Evolutionary conservation across 148 eudicot species (phyloP).

Genomic region (Vaccinium macrocarpon): DNA sequence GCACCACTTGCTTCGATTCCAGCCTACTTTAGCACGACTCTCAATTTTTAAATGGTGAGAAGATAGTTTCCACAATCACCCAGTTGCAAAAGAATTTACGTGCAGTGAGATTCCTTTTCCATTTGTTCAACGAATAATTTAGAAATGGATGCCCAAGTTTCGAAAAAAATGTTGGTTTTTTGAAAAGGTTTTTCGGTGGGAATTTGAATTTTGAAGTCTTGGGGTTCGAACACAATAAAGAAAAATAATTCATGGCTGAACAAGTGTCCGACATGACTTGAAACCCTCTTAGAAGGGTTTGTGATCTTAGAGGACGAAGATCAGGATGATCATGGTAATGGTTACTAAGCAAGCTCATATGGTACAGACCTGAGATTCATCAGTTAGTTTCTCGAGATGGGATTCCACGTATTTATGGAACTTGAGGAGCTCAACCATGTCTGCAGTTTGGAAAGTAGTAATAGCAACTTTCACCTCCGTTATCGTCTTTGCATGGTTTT

Average conservation of each 20-base stretch:
- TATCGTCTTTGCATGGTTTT: slow-evolving; percentile 53
- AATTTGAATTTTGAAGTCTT: not conserved
- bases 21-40: not conserved
- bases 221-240: not conserved
- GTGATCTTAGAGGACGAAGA: not conserved
- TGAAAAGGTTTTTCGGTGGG: not conserved
- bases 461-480: slow-evolving; percentile 59
- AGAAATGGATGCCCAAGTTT: not conserved
- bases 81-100: not conserved
- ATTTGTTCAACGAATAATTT: not conserved
- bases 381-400: slow-evolving; percentile 83
- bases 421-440: slow-evolving; percentile 79
- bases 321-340: not conserved
- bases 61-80: not conserved
- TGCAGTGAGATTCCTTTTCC: not conserved
- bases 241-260: not conserved
- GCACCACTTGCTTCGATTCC: not conserved
- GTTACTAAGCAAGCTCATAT: not conserved
- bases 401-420: slow-evolving; percentile 82
- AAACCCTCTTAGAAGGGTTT: not conserved
- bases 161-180: not conserved
- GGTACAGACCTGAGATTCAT: slow-evolving; percentile 73
- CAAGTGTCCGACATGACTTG: not conserved
- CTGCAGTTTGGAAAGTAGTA: slow-evolving; percentile 64
- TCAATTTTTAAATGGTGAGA: not conserved